Conservation (phyloP, 2,329 filamentous ascomycete species). For the Colletotrichum tropicale region DNA sequence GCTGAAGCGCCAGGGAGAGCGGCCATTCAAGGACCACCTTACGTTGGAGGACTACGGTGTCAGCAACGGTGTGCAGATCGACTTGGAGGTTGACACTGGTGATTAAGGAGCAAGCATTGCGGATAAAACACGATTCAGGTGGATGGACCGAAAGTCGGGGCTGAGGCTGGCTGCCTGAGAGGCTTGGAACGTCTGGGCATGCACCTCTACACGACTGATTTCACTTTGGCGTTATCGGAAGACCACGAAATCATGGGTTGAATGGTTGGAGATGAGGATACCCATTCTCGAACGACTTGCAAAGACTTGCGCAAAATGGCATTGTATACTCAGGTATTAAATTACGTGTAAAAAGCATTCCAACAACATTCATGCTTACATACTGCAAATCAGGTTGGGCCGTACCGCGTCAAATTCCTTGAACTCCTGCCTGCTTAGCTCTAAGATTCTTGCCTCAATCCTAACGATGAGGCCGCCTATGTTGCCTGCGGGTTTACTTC, state of each 20-base stretch:
- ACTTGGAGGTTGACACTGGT: conserved; percentile 66
- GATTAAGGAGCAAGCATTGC: conserved; percentile 43
- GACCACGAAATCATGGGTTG: not conserved
- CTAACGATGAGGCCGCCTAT: not conserved
- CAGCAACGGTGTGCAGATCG: conserved; percentile 80
- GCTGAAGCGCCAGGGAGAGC: conserved; percentile 87
- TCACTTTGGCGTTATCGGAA: conserved; percentile 1
- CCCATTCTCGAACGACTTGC: not conserved
- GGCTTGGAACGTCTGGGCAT: not conserved
- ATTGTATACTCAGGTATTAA: not conserved
- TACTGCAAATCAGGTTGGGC: not conserved
- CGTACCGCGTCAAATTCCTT: not conserved
- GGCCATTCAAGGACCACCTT: conserved; percentile 91
- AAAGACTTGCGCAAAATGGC: not conserved
- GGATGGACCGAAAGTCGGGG: not conserved
- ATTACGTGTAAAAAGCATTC: not conserved
- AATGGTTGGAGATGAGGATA: not conserved
- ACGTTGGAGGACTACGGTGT: conserved; percentile 93
- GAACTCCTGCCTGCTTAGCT: not conserved
- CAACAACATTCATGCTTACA: not conserved
- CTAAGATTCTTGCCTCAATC: not conserved
- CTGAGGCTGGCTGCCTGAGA: not conserved
- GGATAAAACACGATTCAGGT: not conserved
- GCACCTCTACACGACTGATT: not conserved
- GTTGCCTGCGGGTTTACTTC: not conserved